A percentile compares a stretch with the other conserved stretches of the same genome.
Evolutionary conservation across 2,329 filamentous ascomycete genomes (phyloP).

Genomic region (Ampelomyces quisqualis): DNA sequence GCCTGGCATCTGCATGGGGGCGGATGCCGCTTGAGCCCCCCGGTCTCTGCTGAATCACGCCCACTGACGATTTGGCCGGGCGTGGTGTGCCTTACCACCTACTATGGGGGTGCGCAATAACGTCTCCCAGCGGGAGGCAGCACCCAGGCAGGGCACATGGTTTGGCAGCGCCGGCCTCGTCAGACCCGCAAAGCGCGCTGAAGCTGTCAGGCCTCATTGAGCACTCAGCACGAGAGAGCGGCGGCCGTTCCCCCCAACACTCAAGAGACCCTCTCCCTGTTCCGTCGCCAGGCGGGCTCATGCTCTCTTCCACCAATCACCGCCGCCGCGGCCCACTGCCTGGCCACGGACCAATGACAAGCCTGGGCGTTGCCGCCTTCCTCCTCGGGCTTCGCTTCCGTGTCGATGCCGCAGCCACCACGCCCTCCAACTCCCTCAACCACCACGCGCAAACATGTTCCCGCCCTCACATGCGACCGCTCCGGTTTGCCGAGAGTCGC

Average conservation of each 20-base stretch:
- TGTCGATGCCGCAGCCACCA: neutral
- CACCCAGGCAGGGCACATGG: no score
- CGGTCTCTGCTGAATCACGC: slow-evolving; percentile 33
- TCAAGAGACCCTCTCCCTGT: neutral
- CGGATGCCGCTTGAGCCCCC: slow-evolving; percentile 33
- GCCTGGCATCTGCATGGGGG: slow-evolving; percentile 16
- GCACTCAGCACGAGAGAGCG: neutral
- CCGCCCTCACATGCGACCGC: neutral
- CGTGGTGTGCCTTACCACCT: no score
- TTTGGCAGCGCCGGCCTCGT: no score
- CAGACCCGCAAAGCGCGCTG: no score
- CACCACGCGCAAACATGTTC: no score
- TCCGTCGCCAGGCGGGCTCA: no score
- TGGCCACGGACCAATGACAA: no score
- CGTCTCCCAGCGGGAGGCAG: no score
- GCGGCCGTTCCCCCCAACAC: neutral
- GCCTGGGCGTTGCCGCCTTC: slow-evolving; percentile 28
- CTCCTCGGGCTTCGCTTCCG: slow-evolving; percentile 13
- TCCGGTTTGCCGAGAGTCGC: slow-evolving; percentile 9
- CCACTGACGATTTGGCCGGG: no score
- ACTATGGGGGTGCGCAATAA: no score
- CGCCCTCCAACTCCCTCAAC: neutral
- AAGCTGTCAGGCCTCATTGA: slow-evolving; percentile 1
- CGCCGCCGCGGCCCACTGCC: no score
- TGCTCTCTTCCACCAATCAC: neutral